Percentiles rank a stretch among this genome's conserved stretches.
These are phyloP conservation scores for Ceratocystis papillata DNA, from an alignment of 2,329 filamentous ascomycete genomes.

Conservation along the genomic window DNA sequence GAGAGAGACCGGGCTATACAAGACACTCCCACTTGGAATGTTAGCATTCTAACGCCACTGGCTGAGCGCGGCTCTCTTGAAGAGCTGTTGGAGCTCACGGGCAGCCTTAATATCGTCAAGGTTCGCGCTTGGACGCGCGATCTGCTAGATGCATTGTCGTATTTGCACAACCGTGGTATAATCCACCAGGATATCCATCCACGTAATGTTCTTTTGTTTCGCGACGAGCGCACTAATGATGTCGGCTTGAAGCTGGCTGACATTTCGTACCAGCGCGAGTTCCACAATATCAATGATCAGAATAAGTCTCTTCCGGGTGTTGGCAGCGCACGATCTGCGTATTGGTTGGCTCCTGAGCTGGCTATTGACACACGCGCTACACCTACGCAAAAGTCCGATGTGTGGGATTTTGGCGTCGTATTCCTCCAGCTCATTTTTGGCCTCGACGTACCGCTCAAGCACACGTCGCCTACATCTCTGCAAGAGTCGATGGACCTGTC, in stretches of 20 bases:
- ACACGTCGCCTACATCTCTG: conserved; percentile 65
- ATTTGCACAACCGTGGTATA: conserved; percentile 73
- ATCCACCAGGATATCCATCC: conserved; percentile 75
- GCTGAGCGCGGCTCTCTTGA: conserved; percentile 73
- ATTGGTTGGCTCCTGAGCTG: conserved; percentile 75
- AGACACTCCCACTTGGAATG: conserved; percentile 47
- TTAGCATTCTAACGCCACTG: conserved; percentile 64
- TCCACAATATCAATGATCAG: conserved; percentile 50
- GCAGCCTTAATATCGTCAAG: conserved; percentile 59
- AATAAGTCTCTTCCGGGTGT: conserved; percentile 44
- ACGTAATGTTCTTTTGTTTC: conserved; percentile 66
- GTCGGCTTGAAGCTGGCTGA: conserved; percentile 66
- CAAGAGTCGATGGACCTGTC: conserved; percentile 63
- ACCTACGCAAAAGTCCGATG: conserved; percentile 68
- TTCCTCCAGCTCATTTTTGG: conserved; percentile 93
- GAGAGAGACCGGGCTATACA: conserved; percentile 41
- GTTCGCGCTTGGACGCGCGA: conserved; percentile 86
- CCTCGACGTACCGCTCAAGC: conserved; percentile 60
- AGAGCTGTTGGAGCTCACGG: conserved; percentile 70
- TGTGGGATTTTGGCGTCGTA: conserved; percentile 90
- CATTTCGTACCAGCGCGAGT: conserved; percentile 56
- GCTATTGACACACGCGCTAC: conserved; percentile 50
- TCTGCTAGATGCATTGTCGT: conserved; percentile 77
- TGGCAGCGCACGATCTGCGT: conserved; percentile 59
- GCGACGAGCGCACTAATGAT: conserved; percentile 52